Evolutionary conservation across 805 yeast species (phyloP).

Genomic region (Cephaloascus fragrans): DNA sequence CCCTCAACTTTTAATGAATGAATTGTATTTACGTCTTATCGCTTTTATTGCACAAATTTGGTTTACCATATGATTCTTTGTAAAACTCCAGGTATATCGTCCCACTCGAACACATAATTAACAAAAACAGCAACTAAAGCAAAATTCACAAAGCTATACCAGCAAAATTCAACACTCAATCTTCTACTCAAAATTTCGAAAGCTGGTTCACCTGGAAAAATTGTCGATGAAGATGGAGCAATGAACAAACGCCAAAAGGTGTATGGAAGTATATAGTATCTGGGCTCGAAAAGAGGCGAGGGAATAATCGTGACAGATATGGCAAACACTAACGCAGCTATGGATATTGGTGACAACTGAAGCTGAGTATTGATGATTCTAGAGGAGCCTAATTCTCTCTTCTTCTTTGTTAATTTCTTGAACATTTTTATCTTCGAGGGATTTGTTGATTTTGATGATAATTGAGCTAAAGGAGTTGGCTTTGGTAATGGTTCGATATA

Average conservation of each 20-base stretch:
- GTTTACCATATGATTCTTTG: constrained; percentile 90
- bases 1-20: too few relatives aligned
- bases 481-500: constrained; percentile 7
- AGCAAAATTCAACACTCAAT: constrained; percentile 43
- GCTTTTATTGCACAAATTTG: too few relatives aligned
- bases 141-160: constrained; percentile 51
- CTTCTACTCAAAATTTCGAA: constrained; percentile 17
- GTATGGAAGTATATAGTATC: constrained; percentile 82
- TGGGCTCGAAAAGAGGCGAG: constrained; percentile 88
- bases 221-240: constrained; percentile 24
- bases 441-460: neutral
- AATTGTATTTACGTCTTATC: too few relatives aligned
- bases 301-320: constrained; percentile 61
- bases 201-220: constrained; percentile 9
- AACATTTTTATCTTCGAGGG: too few relatives aligned
- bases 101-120: constrained; percentile 59
- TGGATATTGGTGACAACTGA: constrained; percentile 22
- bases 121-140: constrained; percentile 48
- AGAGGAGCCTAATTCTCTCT: constrained; percentile 2
- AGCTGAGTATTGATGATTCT: neutral
- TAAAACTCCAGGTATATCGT: constrained; percentile 36
- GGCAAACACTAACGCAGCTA: constrained; percentile 42
- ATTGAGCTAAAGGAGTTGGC: constrained; percentile 3
- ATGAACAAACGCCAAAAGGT: constrained; percentile 61
- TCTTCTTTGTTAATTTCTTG: constrained; percentile 1